Conservation (phyloP, 768 basidiomycete species). For the Calocybe cyanea region DNA sequence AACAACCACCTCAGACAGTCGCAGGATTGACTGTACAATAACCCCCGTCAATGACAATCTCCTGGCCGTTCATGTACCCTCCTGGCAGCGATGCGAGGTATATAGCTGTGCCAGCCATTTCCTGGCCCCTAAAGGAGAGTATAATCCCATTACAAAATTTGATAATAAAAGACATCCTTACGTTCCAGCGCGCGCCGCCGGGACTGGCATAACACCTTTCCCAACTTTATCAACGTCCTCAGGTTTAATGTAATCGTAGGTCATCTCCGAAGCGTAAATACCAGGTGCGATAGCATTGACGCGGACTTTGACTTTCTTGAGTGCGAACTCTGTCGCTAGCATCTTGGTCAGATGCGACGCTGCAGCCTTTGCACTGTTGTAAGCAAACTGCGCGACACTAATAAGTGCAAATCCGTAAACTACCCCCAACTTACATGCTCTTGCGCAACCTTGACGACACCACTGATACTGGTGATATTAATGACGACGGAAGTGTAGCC, state of each 20-base stretch:
- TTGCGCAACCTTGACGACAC: slow-evolving; percentile 65
- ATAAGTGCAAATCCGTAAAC: neutral
- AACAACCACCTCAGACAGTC: slow-evolving; percentile 28
- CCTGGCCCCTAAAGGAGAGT: slow-evolving; percentile 44
- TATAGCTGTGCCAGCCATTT: slow-evolving; percentile 75
- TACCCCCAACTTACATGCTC: slow-evolving; percentile 57
- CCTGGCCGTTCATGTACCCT: slow-evolving; percentile 74
- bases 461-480: slow-evolving; percentile 78
- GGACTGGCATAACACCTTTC: slow-evolving; percentile 58
- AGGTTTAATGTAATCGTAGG: slow-evolving; percentile 39
- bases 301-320: slow-evolving; percentile 65
- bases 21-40: slow-evolving; percentile 72
- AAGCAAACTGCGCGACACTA: slow-evolving; percentile 54
- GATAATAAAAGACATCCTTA: slow-evolving; percentile 7
- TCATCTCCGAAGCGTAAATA: slow-evolving; percentile 77
- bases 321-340: slow-evolving; percentile 70
- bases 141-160: neutral
- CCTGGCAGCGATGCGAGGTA: slow-evolving; percentile 74
- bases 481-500: slow-evolving; percentile 64
- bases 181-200: slow-evolving; percentile 38
- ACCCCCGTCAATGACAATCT: slow-evolving; percentile 75
- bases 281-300: slow-evolving; percentile 76
- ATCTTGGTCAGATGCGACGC: slow-evolving; percentile 73
- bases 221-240: slow-evolving; percentile 44
- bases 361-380: slow-evolving; percentile 80